Percentiles rank a stretch among this genome's conserved stretches.
Conservation (phyloP, 2,329 filamentous ascomycete genomes). For the Monosporascus cannonballus region DNA sequence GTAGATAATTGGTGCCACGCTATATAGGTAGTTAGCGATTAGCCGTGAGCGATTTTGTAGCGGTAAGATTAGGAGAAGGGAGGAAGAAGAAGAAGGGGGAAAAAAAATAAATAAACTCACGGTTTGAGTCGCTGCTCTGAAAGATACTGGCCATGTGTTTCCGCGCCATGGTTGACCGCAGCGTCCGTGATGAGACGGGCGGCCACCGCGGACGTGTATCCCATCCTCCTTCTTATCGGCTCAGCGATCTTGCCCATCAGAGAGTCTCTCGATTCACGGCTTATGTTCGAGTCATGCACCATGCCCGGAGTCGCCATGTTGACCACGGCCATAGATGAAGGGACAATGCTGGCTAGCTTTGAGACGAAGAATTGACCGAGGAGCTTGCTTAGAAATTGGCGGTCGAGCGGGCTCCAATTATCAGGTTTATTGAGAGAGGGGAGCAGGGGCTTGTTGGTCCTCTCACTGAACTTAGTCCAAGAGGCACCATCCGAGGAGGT, state of each 20-base stretch:
- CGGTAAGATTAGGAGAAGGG: neutral
- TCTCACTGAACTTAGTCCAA: slow-evolving; percentile 9
- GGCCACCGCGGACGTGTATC: slow-evolving; percentile 3
- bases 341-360: slow-evolving; percentile 17
- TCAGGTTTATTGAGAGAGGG: neutral
- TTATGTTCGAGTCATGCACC: slow-evolving; percentile 2
- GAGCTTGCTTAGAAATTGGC: slow-evolving; percentile 10
- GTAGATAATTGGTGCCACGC: slow-evolving; percentile 1
- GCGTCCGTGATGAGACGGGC: slow-evolving; percentile 4
- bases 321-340: slow-evolving; percentile 3
- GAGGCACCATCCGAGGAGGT: slow-evolving; percentile 16
- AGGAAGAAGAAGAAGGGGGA: neutral
- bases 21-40: neutral
- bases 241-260: slow-evolving; percentile 2
- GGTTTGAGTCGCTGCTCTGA: slow-evolving; percentile 2
- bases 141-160: slow-evolving; percentile 9
- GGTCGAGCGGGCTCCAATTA: slow-evolving; percentile 2
- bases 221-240: slow-evolving; percentile 4
- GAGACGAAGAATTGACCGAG: slow-evolving; percentile 16
- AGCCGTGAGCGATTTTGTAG: too few species aligned
- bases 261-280: neutral
- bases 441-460: neutral
- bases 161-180: slow-evolving; percentile 4
- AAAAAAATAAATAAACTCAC: slow-evolving; percentile 2
- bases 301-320: slow-evolving; percentile 3